Conservation (phyloP, 495 filamentous ascomycete genomes). For the Xylaria acuta region DNA sequence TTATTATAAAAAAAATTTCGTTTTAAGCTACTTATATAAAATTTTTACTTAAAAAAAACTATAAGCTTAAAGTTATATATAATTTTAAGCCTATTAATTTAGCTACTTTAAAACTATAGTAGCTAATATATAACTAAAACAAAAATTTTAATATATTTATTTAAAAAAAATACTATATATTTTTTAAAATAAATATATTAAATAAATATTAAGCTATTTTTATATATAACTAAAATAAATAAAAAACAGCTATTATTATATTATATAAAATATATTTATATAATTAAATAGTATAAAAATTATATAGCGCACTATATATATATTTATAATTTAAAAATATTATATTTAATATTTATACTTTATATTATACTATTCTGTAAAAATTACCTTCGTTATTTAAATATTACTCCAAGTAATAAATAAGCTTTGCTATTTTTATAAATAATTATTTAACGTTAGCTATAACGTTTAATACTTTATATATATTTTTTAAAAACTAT, state of each 20-base stretch:
- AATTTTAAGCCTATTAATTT: background rate
- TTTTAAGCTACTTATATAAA: background rate
- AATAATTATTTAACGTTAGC: background rate
- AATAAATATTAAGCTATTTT: background rate
- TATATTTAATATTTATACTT: background rate
- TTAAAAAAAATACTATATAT: background rate
- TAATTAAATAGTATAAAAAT: background rate
- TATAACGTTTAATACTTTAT: background rate
- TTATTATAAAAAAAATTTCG: background rate
- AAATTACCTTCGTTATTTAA: background rate
- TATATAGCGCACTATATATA: background rate
- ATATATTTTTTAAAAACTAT: background rate
- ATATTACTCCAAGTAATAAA: background rate
- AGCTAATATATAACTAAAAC: constrained; percentile 7
- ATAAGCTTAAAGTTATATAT: background rate
- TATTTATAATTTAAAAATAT: constrained; percentile 5
- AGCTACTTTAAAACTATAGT: background rate
- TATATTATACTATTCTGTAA: background rate
- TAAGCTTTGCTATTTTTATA: constrained; percentile 11
- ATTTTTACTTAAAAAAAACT: background rate
- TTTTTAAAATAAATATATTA: background rate
- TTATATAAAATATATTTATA: background rate
- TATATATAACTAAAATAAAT: background rate
- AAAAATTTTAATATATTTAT: constrained; percentile 18
- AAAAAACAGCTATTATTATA: background rate